A percentile compares a stretch with the other conserved stretches of the same genome.
phyloP scores from a whole-genome alignment of 106 monocot species.

The Dendrobium catenatum region DNA sequence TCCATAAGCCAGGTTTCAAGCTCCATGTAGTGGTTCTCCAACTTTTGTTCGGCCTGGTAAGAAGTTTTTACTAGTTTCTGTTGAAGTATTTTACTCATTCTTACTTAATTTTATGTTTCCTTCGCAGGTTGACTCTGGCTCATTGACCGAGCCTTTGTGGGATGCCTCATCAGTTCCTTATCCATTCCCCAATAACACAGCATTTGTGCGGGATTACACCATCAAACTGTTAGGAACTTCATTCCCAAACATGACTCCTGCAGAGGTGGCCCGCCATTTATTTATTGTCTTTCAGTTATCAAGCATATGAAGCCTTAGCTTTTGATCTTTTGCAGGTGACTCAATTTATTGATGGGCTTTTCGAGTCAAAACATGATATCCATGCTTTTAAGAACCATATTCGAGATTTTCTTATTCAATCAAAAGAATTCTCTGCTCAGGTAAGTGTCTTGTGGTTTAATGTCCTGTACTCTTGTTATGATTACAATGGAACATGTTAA shows the following conservation, averaged over 20 bases:
- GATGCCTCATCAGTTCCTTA: constrained; percentile 68
- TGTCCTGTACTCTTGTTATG: not conserved
- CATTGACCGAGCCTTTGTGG: constrained; percentile 89
- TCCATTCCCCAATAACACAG: constrained; percentile 69
- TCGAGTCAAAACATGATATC: constrained; percentile 69
- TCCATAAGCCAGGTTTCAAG: constrained; percentile 99
- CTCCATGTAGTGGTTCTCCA: constrained; percentile 90
- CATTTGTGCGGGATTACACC: constrained; percentile 92
- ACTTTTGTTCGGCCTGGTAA: constrained; percentile 89
- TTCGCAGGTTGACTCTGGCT: constrained; percentile 66
- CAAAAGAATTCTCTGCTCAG: constrained; percentile 98
- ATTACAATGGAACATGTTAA: not conserved
- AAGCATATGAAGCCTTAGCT: not conserved
- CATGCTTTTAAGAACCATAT: constrained; percentile 85
- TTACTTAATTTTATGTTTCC: not conserved
- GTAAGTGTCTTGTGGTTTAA: constrained; percentile 20
- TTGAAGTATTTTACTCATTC: not conserved
- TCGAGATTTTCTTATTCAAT: constrained; percentile 93
- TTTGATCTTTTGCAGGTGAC: constrained; percentile 49
- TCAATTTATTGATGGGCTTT: constrained; percentile 83
- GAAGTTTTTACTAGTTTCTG: not conserved
- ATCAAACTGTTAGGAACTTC: constrained; percentile 84
- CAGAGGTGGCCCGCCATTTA: constrained; percentile 42
- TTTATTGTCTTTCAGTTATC: constrained; percentile 6
- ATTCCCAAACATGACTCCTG: constrained; percentile 87